phyloP scores from a whole-genome alignment of 1,284 basidiomycete genomes.

The Meira nashicola region DNA sequence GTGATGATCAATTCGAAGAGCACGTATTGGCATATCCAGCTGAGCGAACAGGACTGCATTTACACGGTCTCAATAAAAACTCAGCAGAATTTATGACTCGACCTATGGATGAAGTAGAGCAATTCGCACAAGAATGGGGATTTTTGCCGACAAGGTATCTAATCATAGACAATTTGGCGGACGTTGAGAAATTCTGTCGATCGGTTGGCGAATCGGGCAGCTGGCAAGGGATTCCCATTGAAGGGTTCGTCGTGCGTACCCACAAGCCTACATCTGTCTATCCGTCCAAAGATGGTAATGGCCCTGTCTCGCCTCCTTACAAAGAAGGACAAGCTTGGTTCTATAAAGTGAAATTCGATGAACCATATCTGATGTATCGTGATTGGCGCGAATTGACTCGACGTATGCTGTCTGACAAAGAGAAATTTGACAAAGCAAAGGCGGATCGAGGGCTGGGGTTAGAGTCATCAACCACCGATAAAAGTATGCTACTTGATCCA shows the following conservation, averaged over 20 bases:
- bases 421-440: slow-evolving; percentile 10
- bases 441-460: background rate
- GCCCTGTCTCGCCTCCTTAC: slow-evolving; percentile 41
- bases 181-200: slow-evolving; percentile 70
- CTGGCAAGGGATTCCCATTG: slow-evolving; percentile 81
- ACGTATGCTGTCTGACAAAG: slow-evolving; percentile 47
- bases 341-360: slow-evolving; percentile 99
- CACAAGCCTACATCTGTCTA: slow-evolving; percentile 48
- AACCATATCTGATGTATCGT: slow-evolving; percentile 97
- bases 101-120: slow-evolving; percentile 60
- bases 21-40: slow-evolving; percentile 81
- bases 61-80: slow-evolving; percentile 76
- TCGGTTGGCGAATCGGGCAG: slow-evolving; percentile 64
- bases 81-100: slow-evolving; percentile 68
- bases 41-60: slow-evolving; percentile 81
- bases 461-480: background rate
- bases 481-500: background rate
- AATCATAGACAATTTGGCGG: slow-evolving; percentile 62
- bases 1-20: slow-evolving; percentile 96
- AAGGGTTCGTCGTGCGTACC: slow-evolving; percentile 84
- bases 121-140: slow-evolving; percentile 81
- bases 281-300: slow-evolving; percentile 32
- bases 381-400: slow-evolving; percentile 96
- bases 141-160: slow-evolving; percentile 75
- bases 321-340: slow-evolving; percentile 79